phyloP scores from a whole-genome alignment of 2,329 filamentous ascomycete species.

The Neofusicoccum cordaticola region DNA sequence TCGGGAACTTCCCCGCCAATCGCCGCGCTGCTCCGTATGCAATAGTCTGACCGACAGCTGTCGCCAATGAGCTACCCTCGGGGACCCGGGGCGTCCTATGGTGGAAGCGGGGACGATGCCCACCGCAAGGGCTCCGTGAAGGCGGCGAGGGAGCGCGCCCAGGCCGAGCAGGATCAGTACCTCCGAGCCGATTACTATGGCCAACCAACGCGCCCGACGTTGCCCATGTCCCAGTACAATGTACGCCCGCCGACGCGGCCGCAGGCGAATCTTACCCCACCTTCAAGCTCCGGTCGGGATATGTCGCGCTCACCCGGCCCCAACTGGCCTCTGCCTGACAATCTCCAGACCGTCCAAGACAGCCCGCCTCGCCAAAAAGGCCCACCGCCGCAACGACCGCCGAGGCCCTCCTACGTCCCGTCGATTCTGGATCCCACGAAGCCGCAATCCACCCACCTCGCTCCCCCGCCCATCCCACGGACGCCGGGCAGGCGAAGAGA shows the following conservation, averaged over 20 bases:
- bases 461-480: constrained; percentile 21
- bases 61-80: constrained; percentile 38
- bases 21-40: constrained; percentile 20
- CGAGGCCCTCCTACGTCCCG: constrained; percentile 38
- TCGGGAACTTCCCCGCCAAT: constrained; percentile 8
- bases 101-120: constrained; percentile 24
- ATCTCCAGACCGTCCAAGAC: constrained; percentile 26
- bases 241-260: constrained; percentile 20
- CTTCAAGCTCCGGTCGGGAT: constrained; percentile 19
- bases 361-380: constrained; percentile 33
- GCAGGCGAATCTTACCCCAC: constrained; percentile 20
- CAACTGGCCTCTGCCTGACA: constrained; percentile 48
- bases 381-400: constrained; percentile 42
- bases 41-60: constrained; percentile 26
- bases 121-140: constrained; percentile 35
- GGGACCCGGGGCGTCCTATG: constrained; percentile 31
- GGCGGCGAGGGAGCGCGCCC: constrained; percentile 32
- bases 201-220: constrained; percentile 34
- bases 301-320: constrained; percentile 34
- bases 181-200: constrained; percentile 20
- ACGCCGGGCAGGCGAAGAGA: constrained; percentile 2
- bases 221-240: constrained; percentile 28
- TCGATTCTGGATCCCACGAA: constrained; percentile 36
- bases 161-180: constrained; percentile 32
- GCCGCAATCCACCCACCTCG: constrained; percentile 28